A percentile compares a stretch with the other conserved stretches of the same genome.
These are phyloP conservation scores for Candida coleopterorum DNA, from an alignment of 805 yeast species.

Conservation along the genomic window DNA sequence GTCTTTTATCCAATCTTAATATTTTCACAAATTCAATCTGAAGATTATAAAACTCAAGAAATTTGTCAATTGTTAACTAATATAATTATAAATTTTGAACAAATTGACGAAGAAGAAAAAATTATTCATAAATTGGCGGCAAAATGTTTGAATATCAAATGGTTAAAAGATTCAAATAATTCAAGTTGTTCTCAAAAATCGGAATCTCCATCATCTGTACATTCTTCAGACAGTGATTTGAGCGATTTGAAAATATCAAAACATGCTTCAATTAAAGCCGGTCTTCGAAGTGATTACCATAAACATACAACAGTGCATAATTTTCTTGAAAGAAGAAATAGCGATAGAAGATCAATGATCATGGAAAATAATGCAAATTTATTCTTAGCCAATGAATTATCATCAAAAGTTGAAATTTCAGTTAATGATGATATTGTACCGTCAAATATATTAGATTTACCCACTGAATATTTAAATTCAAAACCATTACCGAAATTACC, in stretches of 20 bases:
- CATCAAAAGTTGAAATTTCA: background rate
- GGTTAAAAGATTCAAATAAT: constrained; percentile 20
- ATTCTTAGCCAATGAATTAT: constrained; percentile 13
- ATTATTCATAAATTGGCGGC: constrained; percentile 27
- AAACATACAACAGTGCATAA: constrained; percentile 29
- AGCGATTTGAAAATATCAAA: constrained; percentile 9
- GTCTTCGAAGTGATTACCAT: constrained; percentile 32
- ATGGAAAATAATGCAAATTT: constrained; percentile 26
- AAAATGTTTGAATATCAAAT: constrained; percentile 29
- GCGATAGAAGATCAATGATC: constrained; percentile 8
- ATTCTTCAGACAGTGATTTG: background rate
- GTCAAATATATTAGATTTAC: constrained; percentile 26
- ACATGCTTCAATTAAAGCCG: constrained; percentile 33
- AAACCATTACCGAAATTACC: constrained; percentile 19
- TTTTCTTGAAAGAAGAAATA: constrained; percentile 6
- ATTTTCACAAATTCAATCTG: constrained; percentile 55
- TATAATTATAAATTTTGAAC: constrained; percentile 31
- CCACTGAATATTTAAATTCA: constrained; percentile 24
- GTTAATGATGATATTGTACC: background rate
- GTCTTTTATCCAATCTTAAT: constrained; percentile 68
- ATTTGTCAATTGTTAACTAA: constrained; percentile 47
- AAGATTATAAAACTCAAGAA: constrained; percentile 55
- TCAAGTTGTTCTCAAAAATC: background rate
- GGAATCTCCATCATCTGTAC: constrained; percentile 1
- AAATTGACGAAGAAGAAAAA: constrained; percentile 13